These are phyloP conservation scores for Cetradonia linearis DNA, from an alignment of 495 filamentous ascomycete genomes.

Conservation along the genomic window DNA sequence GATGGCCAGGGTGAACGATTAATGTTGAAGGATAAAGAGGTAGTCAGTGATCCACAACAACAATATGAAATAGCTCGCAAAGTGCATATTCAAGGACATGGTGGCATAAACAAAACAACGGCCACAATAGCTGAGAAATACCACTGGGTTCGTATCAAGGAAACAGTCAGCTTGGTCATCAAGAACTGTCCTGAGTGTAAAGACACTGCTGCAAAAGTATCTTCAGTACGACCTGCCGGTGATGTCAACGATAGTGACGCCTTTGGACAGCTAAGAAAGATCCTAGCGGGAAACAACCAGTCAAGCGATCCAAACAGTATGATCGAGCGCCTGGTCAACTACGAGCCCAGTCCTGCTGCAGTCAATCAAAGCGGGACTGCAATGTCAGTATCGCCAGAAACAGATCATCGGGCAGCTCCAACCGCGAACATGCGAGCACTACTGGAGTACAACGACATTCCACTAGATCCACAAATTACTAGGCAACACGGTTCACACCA, in stretches of 20 bases:
- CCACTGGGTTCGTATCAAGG: constrained; percentile 98
- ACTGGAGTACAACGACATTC: constrained; percentile 19
- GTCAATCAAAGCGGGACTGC: not conserved
- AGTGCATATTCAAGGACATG: constrained; percentile 70
- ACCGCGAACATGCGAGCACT: constrained; percentile 19
- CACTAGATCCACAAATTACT: constrained; percentile 23
- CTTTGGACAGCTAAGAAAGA: not conserved
- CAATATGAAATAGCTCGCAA: constrained; percentile 82
- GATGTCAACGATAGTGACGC: not conserved
- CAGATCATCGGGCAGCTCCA: constrained; percentile 6
- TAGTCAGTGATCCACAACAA: constrained; percentile 79
- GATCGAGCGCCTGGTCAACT: constrained; percentile 24
- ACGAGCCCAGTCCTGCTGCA: constrained; percentile 3
- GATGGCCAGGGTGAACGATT: constrained; percentile 54
- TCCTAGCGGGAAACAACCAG: not conserved
- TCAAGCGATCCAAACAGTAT: constrained; percentile 12
- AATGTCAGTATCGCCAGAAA: constrained; percentile 4
- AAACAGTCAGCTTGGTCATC: constrained; percentile 91
- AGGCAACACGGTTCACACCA: constrained; percentile 5
- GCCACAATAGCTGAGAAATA: constrained; percentile 87
- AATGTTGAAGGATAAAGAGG: constrained; percentile 97
- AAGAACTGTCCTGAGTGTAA: constrained; percentile 86
- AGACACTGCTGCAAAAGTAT: constrained; percentile 52
- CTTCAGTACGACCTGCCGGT: constrained; percentile 23
- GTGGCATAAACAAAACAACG: constrained; percentile 96